A percentile compares a stretch with the other conserved stretches of the same genome.
Conservation (phyloP, 805 yeast species). For the Candida oleophila region DNA sequence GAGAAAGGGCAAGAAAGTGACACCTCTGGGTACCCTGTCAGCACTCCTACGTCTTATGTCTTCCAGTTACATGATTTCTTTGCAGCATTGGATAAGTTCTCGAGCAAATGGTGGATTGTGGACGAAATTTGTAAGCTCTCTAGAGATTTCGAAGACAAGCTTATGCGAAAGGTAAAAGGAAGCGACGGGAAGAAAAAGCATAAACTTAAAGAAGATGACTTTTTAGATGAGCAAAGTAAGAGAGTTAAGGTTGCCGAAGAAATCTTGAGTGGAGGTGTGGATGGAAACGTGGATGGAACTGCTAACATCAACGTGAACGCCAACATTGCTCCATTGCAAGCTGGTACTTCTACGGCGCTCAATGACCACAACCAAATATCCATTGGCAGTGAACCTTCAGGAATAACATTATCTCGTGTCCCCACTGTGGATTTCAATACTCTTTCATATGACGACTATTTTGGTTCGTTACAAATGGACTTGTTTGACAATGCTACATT, state of each 20-base stretch:
- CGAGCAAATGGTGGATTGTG: conserved; percentile 25
- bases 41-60: neutral
- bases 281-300: no score
- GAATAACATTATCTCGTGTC: neutral
- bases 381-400: neutral
- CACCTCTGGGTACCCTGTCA: neutral
- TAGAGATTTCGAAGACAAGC: conserved; percentile 19
- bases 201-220: neutral
- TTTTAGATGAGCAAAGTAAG: neutral
- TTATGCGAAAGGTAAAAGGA: conserved; percentile 6
- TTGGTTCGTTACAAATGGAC: conserved; percentile 26
- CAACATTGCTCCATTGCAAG: neutral
- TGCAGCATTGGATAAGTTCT: conserved; percentile 18
- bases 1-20: neutral
- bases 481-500: conserved; percentile 26
- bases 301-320: no score
- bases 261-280: no score
- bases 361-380: neutral
- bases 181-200: conserved; percentile 1
- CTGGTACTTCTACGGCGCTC: neutral
- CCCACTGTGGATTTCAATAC: conserved; percentile 4
- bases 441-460: conserved; percentile 20
- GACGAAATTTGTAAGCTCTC: conserved; percentile 25
- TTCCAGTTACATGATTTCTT: conserved; percentile 17
- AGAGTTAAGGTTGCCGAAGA: neutral